Evolutionary conservation across 306 rosid genomes (phyloP), one percentile per base, ranked within the genome.

Genomic region (Argentina anserina): DNA sequence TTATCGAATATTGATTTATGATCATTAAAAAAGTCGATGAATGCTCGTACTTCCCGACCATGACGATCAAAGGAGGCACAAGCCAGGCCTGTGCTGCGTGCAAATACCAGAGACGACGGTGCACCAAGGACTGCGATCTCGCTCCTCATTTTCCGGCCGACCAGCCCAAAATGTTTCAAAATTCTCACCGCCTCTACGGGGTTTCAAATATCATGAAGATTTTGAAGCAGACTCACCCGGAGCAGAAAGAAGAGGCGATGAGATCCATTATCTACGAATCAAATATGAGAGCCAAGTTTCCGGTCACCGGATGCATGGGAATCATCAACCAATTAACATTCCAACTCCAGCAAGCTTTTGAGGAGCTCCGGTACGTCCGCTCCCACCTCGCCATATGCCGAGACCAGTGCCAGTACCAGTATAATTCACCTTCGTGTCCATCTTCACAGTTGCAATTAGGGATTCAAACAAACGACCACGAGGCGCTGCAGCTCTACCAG

Each of bases 61-160:
- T 83, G 88, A 73, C 87, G 14, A 74, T 79, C 5, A 78, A 86
- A 59, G 91, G 89, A 36, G 88, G 92, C 72, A 36, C 87, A 60
- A 85, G 80, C 72, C 85, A 84, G 64, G 91, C 96, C 11, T 90
- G 96, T 52, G 96, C 96, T 0, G 85, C 88, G 0, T 90, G 96
- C 86, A 90, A 87, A 40, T 83, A 79, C 73, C 96, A 90, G 65
- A 69, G 93, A 18, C 56, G 88, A 42, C 82, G 69, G 34, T 87
- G 93, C 50, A 64, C 80, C 0, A 73, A 79, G 3, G 89, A 86
- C 0, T 90, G 96, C 47, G 40, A 70, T n/a, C 63, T 90, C 0
- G 78, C 93, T 0, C 87, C 90, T 0, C 85, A 72, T 69, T 90
- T 90, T 36, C 93, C 96, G 0, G 73, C 88, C 0, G 88, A 90